phyloP scores from a whole-genome alignment of 768 basidiomycete genomes.

The Termitomyces sp. region DNA sequence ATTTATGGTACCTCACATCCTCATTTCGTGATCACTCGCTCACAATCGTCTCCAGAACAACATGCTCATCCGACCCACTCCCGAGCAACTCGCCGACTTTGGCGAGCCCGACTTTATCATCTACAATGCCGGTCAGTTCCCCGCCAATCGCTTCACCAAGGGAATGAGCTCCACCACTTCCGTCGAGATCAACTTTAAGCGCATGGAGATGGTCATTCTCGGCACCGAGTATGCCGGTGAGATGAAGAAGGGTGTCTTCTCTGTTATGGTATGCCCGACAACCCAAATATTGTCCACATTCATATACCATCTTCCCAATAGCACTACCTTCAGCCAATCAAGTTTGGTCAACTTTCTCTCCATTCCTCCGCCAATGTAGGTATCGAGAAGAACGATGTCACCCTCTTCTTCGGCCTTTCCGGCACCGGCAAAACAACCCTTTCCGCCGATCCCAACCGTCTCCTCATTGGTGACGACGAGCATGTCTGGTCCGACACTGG shows the following conservation, averaged over 20 bases:
- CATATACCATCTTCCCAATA: slow-evolving; percentile 24
- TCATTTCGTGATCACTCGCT: slow-evolving; percentile 12
- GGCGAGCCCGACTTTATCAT: slow-evolving; percentile 99
- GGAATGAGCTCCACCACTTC: slow-evolving; percentile 99
- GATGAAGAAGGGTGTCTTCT: slow-evolving; percentile 99
- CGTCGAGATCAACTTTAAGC: slow-evolving; percentile 99
- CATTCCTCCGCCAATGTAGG: slow-evolving; percentile 99
- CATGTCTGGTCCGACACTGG: slow-evolving; percentile 99
- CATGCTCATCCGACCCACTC: slow-evolving; percentile 98
- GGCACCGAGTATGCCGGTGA: slow-evolving; percentile 97
- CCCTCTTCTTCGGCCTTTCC: slow-evolving; percentile 97
- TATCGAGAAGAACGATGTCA: slow-evolving; percentile 84
- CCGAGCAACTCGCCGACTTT: slow-evolving; percentile 89
- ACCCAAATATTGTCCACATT: slow-evolving; percentile 11
- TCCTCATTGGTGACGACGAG: slow-evolving; percentile 98
- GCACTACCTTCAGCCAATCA: slow-evolving; percentile 99
- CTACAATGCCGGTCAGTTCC: slow-evolving; percentile 99
- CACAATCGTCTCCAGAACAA: slow-evolving; percentile 63
- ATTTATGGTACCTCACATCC: slow-evolving; percentile 73
- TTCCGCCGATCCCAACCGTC: slow-evolving; percentile 91
- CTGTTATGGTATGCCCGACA: slow-evolving; percentile 73
- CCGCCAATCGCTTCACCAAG: slow-evolving; percentile 99
- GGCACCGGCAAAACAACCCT: slow-evolving; percentile 99
- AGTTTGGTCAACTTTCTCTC: slow-evolving; percentile 95
- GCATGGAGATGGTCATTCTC: slow-evolving; percentile 99